A percentile compares a stretch with the other conserved stretches of the same genome.
These are phyloP conservation scores for Berkeleyomyces basicola DNA, from an alignment of 2,329 filamentous ascomycete species.

Conservation along the genomic window DNA sequence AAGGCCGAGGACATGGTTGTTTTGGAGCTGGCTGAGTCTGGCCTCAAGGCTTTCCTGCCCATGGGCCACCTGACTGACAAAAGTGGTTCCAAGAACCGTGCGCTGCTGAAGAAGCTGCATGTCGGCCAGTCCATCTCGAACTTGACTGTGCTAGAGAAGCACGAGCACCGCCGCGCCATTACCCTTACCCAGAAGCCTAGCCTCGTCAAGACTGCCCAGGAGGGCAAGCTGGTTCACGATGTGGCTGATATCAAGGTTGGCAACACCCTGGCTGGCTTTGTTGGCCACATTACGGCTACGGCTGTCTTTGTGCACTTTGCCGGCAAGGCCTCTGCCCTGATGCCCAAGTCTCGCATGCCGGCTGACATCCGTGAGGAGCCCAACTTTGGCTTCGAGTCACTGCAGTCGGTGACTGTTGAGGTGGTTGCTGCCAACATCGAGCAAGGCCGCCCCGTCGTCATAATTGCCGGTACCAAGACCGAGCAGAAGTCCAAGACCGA, in stretches of 20 bases:
- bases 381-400: constrained; percentile 63
- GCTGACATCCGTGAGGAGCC: constrained; percentile 49
- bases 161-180: constrained; percentile 58
- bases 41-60: constrained; percentile 62
- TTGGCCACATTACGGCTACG: constrained; percentile 67
- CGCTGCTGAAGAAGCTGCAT: constrained; percentile 62
- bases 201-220: constrained; percentile 57
- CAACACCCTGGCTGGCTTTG: constrained; percentile 55
- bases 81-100: constrained; percentile 58
- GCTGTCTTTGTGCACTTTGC: constrained; percentile 83
- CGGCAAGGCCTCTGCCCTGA: constrained; percentile 55
- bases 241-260: constrained; percentile 59
- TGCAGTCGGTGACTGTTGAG: constrained; percentile 57
- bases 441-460: constrained; percentile 47
- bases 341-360: constrained; percentile 64
- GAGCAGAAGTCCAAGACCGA: constrained; percentile 22
- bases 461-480: constrained; percentile 29
- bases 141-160: constrained; percentile 75
- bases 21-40: constrained; percentile 56
- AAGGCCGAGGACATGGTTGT: constrained; percentile 62
- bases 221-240: constrained; percentile 51
- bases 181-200: constrained; percentile 70
- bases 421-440: constrained; percentile 57
- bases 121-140: constrained; percentile 71
- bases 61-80: constrained; percentile 74